Conservation (phyloP, 768 basidiomycete species). For the Termitomyces sp. region DNA sequence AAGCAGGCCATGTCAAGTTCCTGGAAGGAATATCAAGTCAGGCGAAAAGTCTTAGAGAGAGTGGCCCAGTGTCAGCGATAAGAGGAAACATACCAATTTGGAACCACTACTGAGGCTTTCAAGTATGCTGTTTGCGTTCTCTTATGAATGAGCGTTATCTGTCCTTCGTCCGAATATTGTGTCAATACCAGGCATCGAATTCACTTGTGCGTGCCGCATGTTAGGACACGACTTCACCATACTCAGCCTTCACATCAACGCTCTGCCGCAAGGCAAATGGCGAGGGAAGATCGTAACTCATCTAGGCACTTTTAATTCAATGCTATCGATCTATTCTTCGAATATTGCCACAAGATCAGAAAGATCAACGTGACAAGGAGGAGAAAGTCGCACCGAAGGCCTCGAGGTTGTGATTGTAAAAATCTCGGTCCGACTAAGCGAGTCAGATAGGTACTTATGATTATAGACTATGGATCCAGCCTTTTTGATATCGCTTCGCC, state of each 20-base stretch:
- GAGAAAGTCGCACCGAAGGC: slow-evolving; percentile 2
- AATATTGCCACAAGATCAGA: not conserved
- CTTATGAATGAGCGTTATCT: not conserved
- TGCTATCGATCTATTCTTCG: not conserved
- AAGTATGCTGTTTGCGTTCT: not conserved
- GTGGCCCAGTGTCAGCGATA: not conserved
- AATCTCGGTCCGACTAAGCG: not conserved
- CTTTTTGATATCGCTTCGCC: not conserved
- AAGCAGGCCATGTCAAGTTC: not conserved
- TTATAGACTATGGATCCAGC: not conserved
- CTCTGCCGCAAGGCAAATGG: not conserved
- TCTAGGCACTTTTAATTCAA: not conserved
- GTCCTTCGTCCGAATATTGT: not conserved
- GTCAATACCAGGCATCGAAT: not conserved
- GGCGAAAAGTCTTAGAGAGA: not conserved
- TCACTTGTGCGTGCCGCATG: not conserved
- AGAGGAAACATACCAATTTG: no score
- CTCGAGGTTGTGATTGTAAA: slow-evolving; percentile 14
- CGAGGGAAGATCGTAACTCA: not conserved
- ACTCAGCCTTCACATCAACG: not conserved
- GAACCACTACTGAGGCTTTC: no score
- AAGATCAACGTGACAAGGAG: not conserved
- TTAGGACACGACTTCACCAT: not conserved
- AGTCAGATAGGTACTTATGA: no score
- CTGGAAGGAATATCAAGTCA: not conserved